These are phyloP conservation scores for Bipolaris cookei DNA, from an alignment of 2,329 filamentous ascomycete genomes.

Conservation along the genomic window DNA sequence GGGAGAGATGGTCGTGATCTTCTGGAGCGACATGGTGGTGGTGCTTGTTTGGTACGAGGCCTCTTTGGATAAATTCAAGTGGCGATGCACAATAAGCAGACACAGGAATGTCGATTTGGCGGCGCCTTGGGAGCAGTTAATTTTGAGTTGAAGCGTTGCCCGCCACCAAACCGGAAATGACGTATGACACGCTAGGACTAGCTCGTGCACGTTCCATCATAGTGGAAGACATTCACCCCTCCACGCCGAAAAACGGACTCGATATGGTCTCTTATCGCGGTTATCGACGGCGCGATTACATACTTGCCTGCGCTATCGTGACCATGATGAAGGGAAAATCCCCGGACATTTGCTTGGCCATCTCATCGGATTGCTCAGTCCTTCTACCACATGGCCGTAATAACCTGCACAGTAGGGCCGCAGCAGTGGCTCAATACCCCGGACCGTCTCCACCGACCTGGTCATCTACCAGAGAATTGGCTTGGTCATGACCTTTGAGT, in stretches of 20 bases:
- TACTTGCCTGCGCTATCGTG: background rate
- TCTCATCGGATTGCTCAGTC: background rate
- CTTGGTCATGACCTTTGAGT: background rate
- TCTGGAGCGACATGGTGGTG: slow-evolving; percentile 60
- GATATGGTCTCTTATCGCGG: background rate
- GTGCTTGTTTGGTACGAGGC: slow-evolving; percentile 11
- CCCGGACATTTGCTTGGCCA: background rate
- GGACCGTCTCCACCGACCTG: slow-evolving; percentile 9
- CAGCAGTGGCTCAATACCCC: slow-evolving; percentile 1
- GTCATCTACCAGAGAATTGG: slow-evolving; percentile 9
- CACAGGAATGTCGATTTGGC: slow-evolving; percentile 11
- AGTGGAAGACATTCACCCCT: slow-evolving; percentile 15
- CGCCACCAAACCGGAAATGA: slow-evolving; percentile 22
- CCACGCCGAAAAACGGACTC: slow-evolving; percentile 18
- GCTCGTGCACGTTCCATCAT: slow-evolving; percentile 11
- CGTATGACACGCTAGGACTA: slow-evolving; percentile 18
- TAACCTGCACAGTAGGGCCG: background rate
- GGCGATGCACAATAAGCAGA: slow-evolving; percentile 16
- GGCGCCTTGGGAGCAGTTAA: slow-evolving; percentile 21
- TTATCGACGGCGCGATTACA: slow-evolving; percentile 8
- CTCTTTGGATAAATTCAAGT: slow-evolving; percentile 26
- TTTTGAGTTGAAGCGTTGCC: slow-evolving; percentile 22
- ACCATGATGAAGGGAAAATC: background rate
- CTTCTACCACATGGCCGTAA: background rate
- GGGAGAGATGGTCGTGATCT: slow-evolving; percentile 82